phyloP scores from a whole-genome alignment of 352 stramenopile genomes.

The Thraustochytrium aureum region DNA sequence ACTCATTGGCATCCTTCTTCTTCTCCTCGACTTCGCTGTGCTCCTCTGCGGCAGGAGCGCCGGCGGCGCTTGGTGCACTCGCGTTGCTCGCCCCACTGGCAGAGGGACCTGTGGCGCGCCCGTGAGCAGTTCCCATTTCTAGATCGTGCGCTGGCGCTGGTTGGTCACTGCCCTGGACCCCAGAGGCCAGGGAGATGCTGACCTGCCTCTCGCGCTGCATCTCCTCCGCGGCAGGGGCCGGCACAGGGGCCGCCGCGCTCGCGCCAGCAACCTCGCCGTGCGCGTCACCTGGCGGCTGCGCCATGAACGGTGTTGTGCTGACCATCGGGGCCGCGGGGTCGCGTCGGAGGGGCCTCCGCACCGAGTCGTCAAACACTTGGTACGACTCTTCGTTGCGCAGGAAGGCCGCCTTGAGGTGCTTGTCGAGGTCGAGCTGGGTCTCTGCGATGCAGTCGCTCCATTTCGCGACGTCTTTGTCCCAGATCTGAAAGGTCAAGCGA shows the following conservation, averaged over 20 bases:
- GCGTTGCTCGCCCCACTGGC: not conserved
- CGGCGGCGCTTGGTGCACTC: not conserved
- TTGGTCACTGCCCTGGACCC: not conserved
- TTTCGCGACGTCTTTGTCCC: conserved; percentile 89
- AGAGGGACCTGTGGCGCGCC: not conserved
- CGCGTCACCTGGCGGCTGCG: not conserved
- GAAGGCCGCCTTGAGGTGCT: conserved; percentile 54
- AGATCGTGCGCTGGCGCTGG: not conserved
- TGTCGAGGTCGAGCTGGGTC: conserved; percentile 71
- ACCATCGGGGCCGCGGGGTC: not conserved
- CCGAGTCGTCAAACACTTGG: conserved; percentile 35
- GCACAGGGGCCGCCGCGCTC: not conserved
- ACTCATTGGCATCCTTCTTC: conserved; percentile 56
- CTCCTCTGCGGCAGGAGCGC: not conserved
- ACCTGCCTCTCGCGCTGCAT: too few species aligned
- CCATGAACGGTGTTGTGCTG: not conserved
- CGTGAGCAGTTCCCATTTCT: not conserved
- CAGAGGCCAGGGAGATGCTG: not conserved
- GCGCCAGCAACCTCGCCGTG: not conserved
- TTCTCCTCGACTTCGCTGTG: conserved; percentile 39
- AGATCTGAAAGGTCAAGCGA: conserved; percentile 71
- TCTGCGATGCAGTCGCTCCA: conserved; percentile 86
- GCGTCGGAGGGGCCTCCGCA: not conserved
- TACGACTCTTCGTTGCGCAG: conserved; percentile 40
- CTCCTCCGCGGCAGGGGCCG: not conserved